phyloP scores from a whole-genome alignment of 148 eudicot genomes.

The Amaranthus hypochondriacus region DNA sequence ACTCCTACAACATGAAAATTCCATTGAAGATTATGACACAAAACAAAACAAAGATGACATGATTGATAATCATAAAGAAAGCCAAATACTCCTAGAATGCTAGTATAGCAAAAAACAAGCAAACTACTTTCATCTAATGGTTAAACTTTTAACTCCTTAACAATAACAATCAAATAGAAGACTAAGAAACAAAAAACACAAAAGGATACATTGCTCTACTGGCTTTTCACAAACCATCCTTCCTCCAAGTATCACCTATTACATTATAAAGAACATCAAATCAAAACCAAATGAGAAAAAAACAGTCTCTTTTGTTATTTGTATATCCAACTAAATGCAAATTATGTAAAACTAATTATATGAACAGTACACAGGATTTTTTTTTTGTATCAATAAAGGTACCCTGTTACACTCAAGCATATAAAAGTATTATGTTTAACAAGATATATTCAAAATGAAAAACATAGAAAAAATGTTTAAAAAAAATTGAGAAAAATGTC shows the following conservation, averaged over 20 bases:
- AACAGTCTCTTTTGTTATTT: background rate
- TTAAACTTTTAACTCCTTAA: background rate
- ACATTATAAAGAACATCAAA: background rate
- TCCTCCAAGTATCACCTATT: slow-evolving; percentile 25
- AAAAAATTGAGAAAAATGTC: background rate
- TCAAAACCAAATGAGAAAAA: background rate
- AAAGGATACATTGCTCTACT: slow-evolving; percentile 27
- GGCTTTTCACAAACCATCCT: slow-evolving; percentile 28
- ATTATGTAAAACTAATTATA: background rate
- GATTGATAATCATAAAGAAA: too few relatives aligned
- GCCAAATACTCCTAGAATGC: background rate
- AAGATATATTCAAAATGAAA: background rate
- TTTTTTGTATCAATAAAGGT: background rate
- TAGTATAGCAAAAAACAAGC: background rate
- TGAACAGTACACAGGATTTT: background rate
- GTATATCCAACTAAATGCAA: background rate
- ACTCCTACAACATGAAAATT: too few relatives aligned
- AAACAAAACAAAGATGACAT: too few relatives aligned
- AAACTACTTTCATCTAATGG: background rate
- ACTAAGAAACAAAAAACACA: background rate
- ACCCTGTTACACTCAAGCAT: background rate
- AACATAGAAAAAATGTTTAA: background rate
- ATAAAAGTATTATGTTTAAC: background rate
- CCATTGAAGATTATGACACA: too few relatives aligned
- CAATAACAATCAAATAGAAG: background rate